These are phyloP conservation scores for Aspergillus leporis DNA, from an alignment of 495 filamentous ascomycete genomes.

Conservation along the genomic window DNA sequence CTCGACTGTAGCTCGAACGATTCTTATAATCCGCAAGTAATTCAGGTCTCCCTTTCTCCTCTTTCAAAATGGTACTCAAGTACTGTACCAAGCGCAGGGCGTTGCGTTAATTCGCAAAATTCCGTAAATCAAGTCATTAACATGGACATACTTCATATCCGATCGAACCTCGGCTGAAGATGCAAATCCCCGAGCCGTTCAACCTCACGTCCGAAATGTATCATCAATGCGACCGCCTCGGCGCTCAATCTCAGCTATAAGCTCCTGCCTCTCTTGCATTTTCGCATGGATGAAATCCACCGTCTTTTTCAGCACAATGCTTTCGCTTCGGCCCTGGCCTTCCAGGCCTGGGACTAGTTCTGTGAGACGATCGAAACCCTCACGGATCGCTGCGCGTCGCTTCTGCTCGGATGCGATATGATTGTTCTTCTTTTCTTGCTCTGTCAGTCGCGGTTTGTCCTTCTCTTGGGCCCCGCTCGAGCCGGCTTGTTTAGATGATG, in stretches of 20 bases:
- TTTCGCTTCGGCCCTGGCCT: slow-evolving; percentile 84
- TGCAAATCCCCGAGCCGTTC: slow-evolving; percentile 2
- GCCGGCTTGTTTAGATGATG: slow-evolving; percentile 50
- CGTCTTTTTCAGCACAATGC: slow-evolving; percentile 74
- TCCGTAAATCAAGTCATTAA: slow-evolving; percentile 11
- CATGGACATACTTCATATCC: slow-evolving; percentile 8
- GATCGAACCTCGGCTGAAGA: slow-evolving; percentile 17
- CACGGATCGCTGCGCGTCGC: slow-evolving; percentile 79
- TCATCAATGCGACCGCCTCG: slow-evolving; percentile 59
- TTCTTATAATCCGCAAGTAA: not conserved
- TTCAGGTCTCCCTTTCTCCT: not conserved
- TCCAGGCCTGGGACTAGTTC: slow-evolving; percentile 78
- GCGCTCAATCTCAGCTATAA: slow-evolving; percentile 63
- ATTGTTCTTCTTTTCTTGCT: slow-evolving; percentile 87
- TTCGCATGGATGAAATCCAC: slow-evolving; percentile 69
- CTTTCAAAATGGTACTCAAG: not conserved
- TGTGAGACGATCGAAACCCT: slow-evolving; percentile 84
- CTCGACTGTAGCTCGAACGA: not conserved
- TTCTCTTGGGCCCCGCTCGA: slow-evolving; percentile 52
- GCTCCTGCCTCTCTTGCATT: slow-evolving; percentile 59
- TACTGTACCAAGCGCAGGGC: not conserved
- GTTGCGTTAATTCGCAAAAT: not conserved
- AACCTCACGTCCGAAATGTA: slow-evolving; percentile 35
- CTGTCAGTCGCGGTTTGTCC: slow-evolving; percentile 76
- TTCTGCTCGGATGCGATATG: slow-evolving; percentile 91